Conservation (phyloP, 75 land plant species). For the Cryptomeria japonica region DNA sequence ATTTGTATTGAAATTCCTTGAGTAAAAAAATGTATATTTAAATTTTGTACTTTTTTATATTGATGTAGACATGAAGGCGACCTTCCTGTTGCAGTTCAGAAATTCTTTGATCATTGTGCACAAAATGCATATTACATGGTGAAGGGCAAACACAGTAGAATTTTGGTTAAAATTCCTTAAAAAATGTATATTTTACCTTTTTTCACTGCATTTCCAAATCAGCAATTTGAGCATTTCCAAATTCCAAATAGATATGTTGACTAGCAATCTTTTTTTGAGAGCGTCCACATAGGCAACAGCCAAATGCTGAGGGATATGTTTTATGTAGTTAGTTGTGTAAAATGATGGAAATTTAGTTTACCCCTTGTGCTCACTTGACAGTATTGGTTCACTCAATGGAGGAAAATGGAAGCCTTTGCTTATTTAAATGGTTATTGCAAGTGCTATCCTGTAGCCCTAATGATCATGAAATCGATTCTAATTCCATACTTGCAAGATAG, state of each 20-base stretch:
- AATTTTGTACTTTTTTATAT: not conserved
- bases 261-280: not conserved
- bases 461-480: not conserved
- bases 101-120: not conserved
- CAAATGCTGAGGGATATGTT: not conserved
- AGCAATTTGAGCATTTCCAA: not conserved
- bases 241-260: not conserved
- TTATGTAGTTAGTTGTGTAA: not conserved
- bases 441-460: not conserved
- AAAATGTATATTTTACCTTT: not conserved
- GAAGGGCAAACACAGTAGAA: not conserved
- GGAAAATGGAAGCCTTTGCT: not conserved
- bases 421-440: not conserved
- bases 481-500: not conserved
- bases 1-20: not conserved
- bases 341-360: not conserved
- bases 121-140: not conserved
- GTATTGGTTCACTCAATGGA: not conserved
- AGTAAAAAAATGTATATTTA: not conserved
- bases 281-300: not conserved
- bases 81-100: not conserved
- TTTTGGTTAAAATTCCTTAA: not conserved
- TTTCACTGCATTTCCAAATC: not conserved
- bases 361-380: not conserved
- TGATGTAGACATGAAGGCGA: not conserved